These are phyloP conservation scores for Trichoderma sp. DNA, from an alignment of 2,329 filamentous ascomycete species.

Conservation along the genomic window DNA sequence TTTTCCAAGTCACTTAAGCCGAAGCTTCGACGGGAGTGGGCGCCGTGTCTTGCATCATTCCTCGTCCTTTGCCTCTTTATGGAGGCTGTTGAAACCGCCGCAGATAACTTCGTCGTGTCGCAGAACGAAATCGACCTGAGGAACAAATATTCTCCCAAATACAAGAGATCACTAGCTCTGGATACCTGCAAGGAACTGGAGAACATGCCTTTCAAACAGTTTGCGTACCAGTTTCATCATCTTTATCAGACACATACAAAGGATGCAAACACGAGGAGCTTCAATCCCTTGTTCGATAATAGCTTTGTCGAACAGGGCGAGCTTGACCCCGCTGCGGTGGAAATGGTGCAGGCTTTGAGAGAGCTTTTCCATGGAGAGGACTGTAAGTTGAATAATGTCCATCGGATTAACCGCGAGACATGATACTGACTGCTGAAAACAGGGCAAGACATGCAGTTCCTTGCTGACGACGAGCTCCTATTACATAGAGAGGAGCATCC, in stretches of 20 bases:
- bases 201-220: slow-evolving; percentile 59
- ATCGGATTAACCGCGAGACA: neutral
- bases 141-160: slow-evolving; percentile 36
- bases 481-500: slow-evolving; percentile 45
- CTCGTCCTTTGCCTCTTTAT: slow-evolving; percentile 57
- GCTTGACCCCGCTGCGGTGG: slow-evolving; percentile 44
- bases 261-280: slow-evolving; percentile 48
- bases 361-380: slow-evolving; percentile 43
- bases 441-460: slow-evolving; percentile 41
- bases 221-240: slow-evolving; percentile 59
- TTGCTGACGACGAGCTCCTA: slow-evolving; percentile 47
- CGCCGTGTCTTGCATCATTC: slow-evolving; percentile 55
- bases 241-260: slow-evolving; percentile 56
- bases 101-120: slow-evolving; percentile 50
- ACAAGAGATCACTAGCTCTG: slow-evolving; percentile 44
- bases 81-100: slow-evolving; percentile 53
- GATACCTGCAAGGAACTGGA: slow-evolving; percentile 50
- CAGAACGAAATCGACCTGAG: slow-evolving; percentile 50
- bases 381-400: slow-evolving; percentile 38
- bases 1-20: slow-evolving; percentile 54
- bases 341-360: slow-evolving; percentile 46
- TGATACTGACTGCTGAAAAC: slow-evolving; percentile 15
- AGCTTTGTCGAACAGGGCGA: slow-evolving; percentile 41
- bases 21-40: slow-evolving; percentile 53
- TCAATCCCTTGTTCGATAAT: slow-evolving; percentile 54